Evolutionary conservation across 345 rosid species (phyloP), one percentile per base, ranked within the genome.

Genomic region (Gossypium stocksii): DNA sequence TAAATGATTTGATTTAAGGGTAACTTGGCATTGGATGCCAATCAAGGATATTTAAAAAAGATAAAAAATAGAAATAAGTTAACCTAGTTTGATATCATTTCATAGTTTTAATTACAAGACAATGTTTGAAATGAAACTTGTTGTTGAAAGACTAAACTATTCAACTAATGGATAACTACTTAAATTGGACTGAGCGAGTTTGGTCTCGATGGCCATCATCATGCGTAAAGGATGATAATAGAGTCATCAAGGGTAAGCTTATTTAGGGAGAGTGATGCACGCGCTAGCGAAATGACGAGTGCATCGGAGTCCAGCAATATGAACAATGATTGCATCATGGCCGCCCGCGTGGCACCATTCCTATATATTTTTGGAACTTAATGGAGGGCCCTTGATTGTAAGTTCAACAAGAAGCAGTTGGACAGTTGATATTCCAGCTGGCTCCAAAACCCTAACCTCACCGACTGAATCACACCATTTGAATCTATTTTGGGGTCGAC

Each of bases 291-390:
- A 22, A 13, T 17, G 56, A 15, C 22, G 2, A 52, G 46, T 65
- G 74, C 45, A 67, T 9, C 25, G 60, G 12, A 48, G 9, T 2
- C 34, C 41, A 46, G 25, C 17, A 70, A 74, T 77, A 22, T 68
- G 82, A 64, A 76, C 74, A 70, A 82, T 77, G 46, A 81, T 73
- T 61, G 20, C 79, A 79, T 66, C 80, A 2, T 66, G 49, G 79
- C 81, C 78, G 83, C 77, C 81, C 76, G 77, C 83, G 78, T 84
- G 87, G 73, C 86, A 43, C 0, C 48, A 76, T 72, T 59, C 23
- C 41, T 34, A 77, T 66, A 14, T 44, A 5, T 41, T 46, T 23
- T 23, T 65, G 13, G 4, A 7, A 12, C 27, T 67, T 22, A 9
- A 23, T 46, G 44, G 44, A 49, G 58, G 72, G 51, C 27, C 63